phyloP scores from a whole-genome alignment of 2,329 filamentous ascomycete species.

The Calcarisporium arbuscula region DNA sequence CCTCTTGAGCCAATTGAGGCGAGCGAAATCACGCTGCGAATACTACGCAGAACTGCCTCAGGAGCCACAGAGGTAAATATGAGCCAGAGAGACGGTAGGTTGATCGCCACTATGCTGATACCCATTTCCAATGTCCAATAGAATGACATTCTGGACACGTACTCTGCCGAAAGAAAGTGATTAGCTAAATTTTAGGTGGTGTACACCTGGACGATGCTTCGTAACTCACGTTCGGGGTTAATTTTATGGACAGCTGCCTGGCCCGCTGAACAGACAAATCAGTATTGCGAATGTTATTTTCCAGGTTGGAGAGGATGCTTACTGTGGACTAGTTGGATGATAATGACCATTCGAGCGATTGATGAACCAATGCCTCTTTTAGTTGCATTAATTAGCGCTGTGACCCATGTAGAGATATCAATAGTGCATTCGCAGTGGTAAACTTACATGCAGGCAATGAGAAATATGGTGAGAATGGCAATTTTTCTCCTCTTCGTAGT shows the following conservation, averaged over 20 bases:
- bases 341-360: conserved; percentile 5
- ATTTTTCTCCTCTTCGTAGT: conserved; percentile 7
- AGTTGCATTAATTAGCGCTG: not conserved
- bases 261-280: too few species aligned
- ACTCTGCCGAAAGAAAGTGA: too few species aligned
- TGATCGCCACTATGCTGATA: conserved; percentile 7
- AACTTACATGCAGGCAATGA: conserved; percentile 6
- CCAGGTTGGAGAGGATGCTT: not conserved
- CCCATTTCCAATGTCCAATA: conserved; percentile 8
- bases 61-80: conserved; percentile 7
- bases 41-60: conserved; percentile 9
- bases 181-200: too few species aligned
- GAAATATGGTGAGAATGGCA: conserved; percentile 11
- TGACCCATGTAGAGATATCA: too few species aligned
- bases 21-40: conserved; percentile 9
- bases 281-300: too few species aligned
- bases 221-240: too few species aligned
- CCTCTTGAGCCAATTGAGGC: conserved; percentile 3
- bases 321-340: conserved; percentile 1
- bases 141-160: conserved; percentile 5
- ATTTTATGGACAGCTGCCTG: too few species aligned
- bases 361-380: conserved; percentile 8
- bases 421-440: not conserved
- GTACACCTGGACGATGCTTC: too few species aligned
- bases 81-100: conserved; percentile 10